Evolutionary conservation across 1,284 basidiomycete species (phyloP), one percentile per base, ranked within the genome.

Genomic region (Exsudoporus floridanus): DNA sequence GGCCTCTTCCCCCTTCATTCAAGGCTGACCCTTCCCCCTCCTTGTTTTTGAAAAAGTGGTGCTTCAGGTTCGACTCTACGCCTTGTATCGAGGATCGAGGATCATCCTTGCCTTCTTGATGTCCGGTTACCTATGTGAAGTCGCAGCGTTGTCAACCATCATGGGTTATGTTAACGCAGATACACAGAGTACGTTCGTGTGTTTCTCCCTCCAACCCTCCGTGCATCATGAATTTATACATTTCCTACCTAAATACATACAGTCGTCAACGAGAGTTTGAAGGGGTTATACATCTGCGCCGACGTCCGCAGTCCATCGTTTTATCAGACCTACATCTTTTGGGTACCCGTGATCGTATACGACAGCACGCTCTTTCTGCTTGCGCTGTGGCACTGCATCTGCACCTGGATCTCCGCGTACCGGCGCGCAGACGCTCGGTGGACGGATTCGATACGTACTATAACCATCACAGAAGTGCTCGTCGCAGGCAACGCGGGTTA

Each of bases 61-160:
- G 1, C 49, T 61, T 19, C 62, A 64, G 33, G 43, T 21, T 27
- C 49, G 62, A 16, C n/a, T 64, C 35, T 60, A 62, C 12, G 53
- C 60, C 8, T 45, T 65, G 33, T 65, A 63, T n/a, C 19, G 3
- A 25, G n/a, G 5, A 18, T 60, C 60, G n/a, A 57, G 12, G 33
- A 41, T 14, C 10, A 14, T 64, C 7, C 31, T 50, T 5, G 14
- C 4, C 0, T 4, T 60, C 19, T 45, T 60, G 45, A 18, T 25
- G 14, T 25, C 46, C 28, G 34, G 54, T 18, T 62, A 21, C 1
- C 7, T 60, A 18, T 50, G 54, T 27, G 46, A 58, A 40, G 23
- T 65, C 1, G 33, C 38, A 7, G 48, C 60, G 7, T 9, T 43
- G 35, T 33, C 30, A 5, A 42, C 31, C 3, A 51, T 61, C 12